Evolutionary conservation across 768 basidiomycete species (phyloP).

Genomic region (Kwoniella europaea): DNA sequence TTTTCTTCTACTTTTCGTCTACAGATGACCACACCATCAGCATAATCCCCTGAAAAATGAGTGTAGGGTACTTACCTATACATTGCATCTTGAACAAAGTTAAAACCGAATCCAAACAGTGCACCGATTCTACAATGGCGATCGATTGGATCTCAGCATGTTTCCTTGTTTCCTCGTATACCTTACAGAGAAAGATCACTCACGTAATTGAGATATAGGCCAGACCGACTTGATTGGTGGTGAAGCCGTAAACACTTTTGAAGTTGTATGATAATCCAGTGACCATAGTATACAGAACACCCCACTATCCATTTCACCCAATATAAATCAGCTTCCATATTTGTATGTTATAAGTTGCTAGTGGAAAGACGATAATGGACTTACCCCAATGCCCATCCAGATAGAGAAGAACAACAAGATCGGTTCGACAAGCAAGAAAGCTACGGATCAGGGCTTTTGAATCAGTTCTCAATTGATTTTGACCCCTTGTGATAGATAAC

Average conservation of each 20-base stretch:
- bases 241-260: conserved; percentile 66
- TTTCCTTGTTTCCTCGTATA: neutral
- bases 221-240: conserved; percentile 66
- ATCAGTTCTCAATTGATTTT: neutral
- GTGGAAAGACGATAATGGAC: conserved; percentile 12
- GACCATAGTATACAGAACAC: conserved; percentile 71
- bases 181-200: conserved; percentile 15
- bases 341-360: neutral
- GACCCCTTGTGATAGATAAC: conserved; percentile 49
- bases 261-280: conserved; percentile 64
- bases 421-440: conserved; percentile 73
- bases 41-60: neutral
- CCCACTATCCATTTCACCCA: conserved; percentile 63
- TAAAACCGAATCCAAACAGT: conserved; percentile 40
- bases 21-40: neutral
- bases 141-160: neutral
- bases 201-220: conserved; percentile 65
- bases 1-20: conserved; percentile 40
- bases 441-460: conserved; percentile 55
- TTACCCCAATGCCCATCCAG: conserved; percentile 62
- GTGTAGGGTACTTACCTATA: conserved; percentile 32
- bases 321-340: neutral
- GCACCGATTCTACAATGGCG: conserved; percentile 25
- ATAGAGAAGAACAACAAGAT: conserved; percentile 69
- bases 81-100: conserved; percentile 52